Conservation (phyloP, 2,329 filamentous ascomycete species). For the Neophaeococcomyces aloes region DNA sequence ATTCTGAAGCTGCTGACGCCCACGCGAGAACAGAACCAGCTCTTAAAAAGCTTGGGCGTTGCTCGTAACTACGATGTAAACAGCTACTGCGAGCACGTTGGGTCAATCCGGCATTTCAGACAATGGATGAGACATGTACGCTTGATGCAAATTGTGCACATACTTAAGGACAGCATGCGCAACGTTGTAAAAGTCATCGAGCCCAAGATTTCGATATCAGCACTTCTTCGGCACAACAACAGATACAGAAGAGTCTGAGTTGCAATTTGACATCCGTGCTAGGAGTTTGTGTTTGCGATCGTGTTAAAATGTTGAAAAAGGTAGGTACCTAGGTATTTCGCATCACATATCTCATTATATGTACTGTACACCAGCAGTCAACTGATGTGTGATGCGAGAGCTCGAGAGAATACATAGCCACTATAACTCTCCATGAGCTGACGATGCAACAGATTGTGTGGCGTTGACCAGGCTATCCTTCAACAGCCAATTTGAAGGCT, state of each 20-base stretch:
- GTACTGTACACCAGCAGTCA: background rate
- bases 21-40: too few relatives aligned
- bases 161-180: background rate
- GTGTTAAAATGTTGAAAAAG: too few relatives aligned
- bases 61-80: too few relatives aligned
- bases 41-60: too few relatives aligned
- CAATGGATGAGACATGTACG: background rate
- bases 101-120: too few relatives aligned
- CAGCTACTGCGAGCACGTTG: too few relatives aligned
- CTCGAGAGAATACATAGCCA: too few relatives aligned
- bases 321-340: too few relatives aligned
- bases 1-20: too few relatives aligned
- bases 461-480: background rate
- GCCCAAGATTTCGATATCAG: slow-evolving; percentile 52
- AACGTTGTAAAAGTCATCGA: background rate
- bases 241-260: slow-evolving; percentile 68
- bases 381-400: background rate
- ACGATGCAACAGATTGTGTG: background rate
- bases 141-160: background rate
- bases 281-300: too few relatives aligned
- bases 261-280: slow-evolving; percentile 99
- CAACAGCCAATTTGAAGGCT: slow-evolving; percentile 4
- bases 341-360: too few relatives aligned
- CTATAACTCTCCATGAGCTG: slow-evolving; percentile 2
- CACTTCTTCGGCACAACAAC: slow-evolving; percentile 98